These are phyloP conservation scores for Magnaporthales sp. DNA, from an alignment of 2,329 filamentous ascomycete genomes.

Conservation along the genomic window DNA sequence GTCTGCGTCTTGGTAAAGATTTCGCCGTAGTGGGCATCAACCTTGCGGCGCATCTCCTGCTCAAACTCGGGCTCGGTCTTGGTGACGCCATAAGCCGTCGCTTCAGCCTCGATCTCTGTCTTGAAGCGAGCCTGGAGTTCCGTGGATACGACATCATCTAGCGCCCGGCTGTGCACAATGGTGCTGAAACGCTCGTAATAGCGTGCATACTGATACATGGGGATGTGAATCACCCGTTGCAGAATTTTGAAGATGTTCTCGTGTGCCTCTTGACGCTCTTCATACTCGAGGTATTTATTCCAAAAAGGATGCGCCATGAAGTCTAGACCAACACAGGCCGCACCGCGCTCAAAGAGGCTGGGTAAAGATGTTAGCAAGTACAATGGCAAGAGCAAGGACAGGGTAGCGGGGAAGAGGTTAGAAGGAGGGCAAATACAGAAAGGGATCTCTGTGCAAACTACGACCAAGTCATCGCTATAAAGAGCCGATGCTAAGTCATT, in stretches of 20 bases:
- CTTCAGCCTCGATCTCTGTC: conserved; percentile 62
- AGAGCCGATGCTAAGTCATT: conserved; percentile 25
- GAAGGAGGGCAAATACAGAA: conserved; percentile 53
- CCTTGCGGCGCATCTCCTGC: conserved; percentile 67
- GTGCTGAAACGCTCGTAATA: conserved; percentile 89
- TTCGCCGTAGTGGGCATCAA: conserved; percentile 75
- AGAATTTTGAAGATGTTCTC: conserved; percentile 83
- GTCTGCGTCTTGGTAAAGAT: conserved; percentile 73
- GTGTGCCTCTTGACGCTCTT: conserved; percentile 77
- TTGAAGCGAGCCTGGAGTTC: conserved; percentile 62
- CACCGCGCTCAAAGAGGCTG: conserved; percentile 89
- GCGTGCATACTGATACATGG: conserved; percentile 89
- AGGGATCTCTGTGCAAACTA: conserved; percentile 31
- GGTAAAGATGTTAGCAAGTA: conserved; percentile 19
- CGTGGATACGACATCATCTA: conserved; percentile 62
- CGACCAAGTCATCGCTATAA: conserved; percentile 38
- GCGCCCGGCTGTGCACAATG: conserved; percentile 62
- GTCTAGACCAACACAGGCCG: conserved; percentile 77
- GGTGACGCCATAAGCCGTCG: conserved; percentile 37
- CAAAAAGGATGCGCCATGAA: conserved; percentile 94
- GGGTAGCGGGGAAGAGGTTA: conserved; percentile 23
- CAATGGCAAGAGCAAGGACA: conserved; percentile 9
- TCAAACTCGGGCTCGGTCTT: conserved; percentile 71
- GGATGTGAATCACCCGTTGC: conserved; percentile 74
- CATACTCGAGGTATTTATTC: conserved; percentile 98